Conservation (phyloP, 2,329 filamentous ascomycete genomes). For the Venturiaceae sp. region DNA sequence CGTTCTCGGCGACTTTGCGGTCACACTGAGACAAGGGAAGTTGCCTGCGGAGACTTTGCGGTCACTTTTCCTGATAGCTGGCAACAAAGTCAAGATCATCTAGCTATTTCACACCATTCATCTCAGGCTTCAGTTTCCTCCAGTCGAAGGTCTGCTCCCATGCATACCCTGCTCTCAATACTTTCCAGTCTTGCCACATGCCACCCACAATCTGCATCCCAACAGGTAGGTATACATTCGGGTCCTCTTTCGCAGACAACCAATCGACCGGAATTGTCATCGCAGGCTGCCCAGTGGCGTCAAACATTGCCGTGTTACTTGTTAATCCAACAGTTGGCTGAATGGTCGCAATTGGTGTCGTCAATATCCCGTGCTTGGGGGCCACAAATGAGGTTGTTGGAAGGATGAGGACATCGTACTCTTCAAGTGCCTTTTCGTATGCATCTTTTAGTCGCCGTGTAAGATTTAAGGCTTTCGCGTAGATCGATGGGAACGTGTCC, state of each 20-base stretch:
- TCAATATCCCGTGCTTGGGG: constrained; percentile 14
- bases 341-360: constrained; percentile 18
- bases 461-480: constrained; percentile 31
- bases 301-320: constrained; percentile 20
- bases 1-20: no score
- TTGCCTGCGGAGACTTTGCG: background rate
- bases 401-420: constrained; percentile 31
- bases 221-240: constrained; percentile 22
- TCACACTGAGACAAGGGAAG: no score
- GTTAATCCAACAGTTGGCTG: constrained; percentile 18
- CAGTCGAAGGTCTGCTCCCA: constrained; percentile 21
- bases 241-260: constrained; percentile 12
- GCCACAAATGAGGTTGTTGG: constrained; percentile 21
- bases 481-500: constrained; percentile 26
- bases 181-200: constrained; percentile 25
- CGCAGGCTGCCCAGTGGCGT: constrained; percentile 21
- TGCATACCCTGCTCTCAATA: constrained; percentile 17
- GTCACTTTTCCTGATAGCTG: background rate
- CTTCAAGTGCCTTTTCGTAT: constrained; percentile 26
- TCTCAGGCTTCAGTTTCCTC: constrained; percentile 9
- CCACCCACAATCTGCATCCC: constrained; percentile 30
- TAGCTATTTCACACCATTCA: background rate
- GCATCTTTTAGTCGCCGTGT: constrained; percentile 26
- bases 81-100: background rate
- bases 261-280: constrained; percentile 17